phyloP scores from a whole-genome alignment of 2,329 filamentous ascomycete species.

The Curvularia verruculosa region DNA sequence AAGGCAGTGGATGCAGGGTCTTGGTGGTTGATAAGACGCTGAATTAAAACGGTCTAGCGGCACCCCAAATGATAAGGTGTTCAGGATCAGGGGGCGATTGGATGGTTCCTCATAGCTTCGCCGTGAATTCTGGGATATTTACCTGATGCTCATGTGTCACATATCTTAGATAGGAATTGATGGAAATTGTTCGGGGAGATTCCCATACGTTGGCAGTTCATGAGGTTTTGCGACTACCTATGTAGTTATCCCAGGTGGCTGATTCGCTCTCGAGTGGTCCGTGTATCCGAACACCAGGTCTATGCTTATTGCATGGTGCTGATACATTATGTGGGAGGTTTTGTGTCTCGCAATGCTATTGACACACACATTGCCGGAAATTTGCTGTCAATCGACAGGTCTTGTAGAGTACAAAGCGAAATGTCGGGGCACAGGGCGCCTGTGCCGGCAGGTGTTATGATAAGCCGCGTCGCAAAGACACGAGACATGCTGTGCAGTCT shows the following conservation, averaged over 20 bases:
- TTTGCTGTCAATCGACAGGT: not conserved
- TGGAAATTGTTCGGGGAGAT: conserved; percentile 19
- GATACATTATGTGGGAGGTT: conserved; percentile 2
- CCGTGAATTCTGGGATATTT: conserved; percentile 22
- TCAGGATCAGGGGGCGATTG: conserved; percentile 23
- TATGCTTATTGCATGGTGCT: conserved; percentile 10
- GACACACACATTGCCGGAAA: not conserved
- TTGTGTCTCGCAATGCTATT: not conserved
- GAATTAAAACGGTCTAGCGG: conserved; percentile 16
- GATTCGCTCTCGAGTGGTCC: conserved; percentile 28
- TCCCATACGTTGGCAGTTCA: conserved; percentile 20
- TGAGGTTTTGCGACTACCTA: conserved; percentile 21
- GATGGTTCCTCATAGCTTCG: conserved; percentile 10
- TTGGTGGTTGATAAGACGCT: conserved; percentile 26
- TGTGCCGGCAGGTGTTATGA: not conserved
- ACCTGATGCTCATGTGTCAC: conserved; percentile 32
- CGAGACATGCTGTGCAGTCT: not conserved
- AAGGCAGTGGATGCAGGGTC: conserved; percentile 24
- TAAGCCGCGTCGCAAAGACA: conserved; percentile 2
- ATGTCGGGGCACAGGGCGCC: not conserved
- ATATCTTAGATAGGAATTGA: conserved; percentile 15
- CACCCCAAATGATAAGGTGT: conserved; percentile 28
- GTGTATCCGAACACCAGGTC: conserved; percentile 33
- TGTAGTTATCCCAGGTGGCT: conserved; percentile 18
- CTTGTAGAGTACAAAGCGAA: not conserved